A percentile compares a stretch with the other conserved stretches of the same genome.
phyloP scores from a whole-genome alignment of 805 yeast genomes.

The Ogataea neopini region DNA sequence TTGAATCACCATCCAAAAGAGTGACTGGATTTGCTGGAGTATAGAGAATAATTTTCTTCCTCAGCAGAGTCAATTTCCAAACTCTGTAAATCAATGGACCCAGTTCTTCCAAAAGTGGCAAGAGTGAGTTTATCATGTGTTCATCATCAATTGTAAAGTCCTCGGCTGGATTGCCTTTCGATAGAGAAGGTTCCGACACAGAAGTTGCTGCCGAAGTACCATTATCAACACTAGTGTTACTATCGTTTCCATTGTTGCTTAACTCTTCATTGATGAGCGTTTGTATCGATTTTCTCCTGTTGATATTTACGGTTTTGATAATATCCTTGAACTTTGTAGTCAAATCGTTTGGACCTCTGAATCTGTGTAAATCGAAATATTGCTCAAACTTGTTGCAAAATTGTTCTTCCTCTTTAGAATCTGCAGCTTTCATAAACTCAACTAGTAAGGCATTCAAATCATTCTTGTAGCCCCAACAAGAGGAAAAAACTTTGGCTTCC shows the following conservation, averaged over 20 bases:
- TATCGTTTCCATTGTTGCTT: conserved; percentile 15
- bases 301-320: conserved; percentile 23
- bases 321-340: conserved; percentile 26
- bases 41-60: conserved; percentile 56
- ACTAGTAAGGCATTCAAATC: conserved; percentile 35
- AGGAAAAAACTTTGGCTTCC: conserved; percentile 43
- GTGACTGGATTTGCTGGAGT: conserved; percentile 26
- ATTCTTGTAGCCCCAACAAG: conserved; percentile 46
- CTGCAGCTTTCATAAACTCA: conserved; percentile 29
- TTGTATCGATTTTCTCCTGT: conserved; percentile 26
- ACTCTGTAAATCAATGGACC: conserved; percentile 68
- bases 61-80: conserved; percentile 61
- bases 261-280: conserved; percentile 20
- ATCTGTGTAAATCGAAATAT: conserved; percentile 34
- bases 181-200: conserved; percentile 18
- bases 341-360: conserved; percentile 32
- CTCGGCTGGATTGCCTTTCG: conserved; percentile 11
- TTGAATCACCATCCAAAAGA: conserved; percentile 1
- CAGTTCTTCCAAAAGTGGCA: conserved; percentile 46
- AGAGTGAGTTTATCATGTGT: conserved; percentile 50
- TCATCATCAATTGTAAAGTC: conserved; percentile 26
- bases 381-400: conserved; percentile 24
- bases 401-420: conserved; percentile 19
- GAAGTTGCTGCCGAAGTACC: conserved; percentile 23
- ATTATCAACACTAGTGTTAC: conserved; percentile 14